Evolutionary conservation across 306 rosid genomes (phyloP).

Genomic region (Mucuna pruriens): DNA sequence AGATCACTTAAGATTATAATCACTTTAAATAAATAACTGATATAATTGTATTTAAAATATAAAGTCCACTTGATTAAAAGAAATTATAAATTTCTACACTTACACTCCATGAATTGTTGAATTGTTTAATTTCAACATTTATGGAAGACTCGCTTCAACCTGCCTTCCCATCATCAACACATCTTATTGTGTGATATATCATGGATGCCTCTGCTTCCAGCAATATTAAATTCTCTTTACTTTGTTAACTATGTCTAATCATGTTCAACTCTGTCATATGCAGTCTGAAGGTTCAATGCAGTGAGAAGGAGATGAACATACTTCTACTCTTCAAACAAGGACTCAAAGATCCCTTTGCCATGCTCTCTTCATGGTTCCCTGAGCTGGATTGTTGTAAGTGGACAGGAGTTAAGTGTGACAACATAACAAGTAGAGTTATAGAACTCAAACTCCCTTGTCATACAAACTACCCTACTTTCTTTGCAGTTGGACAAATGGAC

Average conservation of each 20-base stretch:
- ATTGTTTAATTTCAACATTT: no score
- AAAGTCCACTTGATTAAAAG: no score
- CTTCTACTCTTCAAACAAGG: conserved; percentile 7
- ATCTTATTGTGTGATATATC: no score
- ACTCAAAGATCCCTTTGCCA: not conserved
- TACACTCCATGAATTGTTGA: no score
- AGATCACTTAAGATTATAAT: no score
- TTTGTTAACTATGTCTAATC: not conserved
- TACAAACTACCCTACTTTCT: not conserved
- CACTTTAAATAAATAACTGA: no score
- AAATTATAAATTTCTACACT: no score
- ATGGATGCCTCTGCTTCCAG: not conserved
- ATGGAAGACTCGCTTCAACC: no score
- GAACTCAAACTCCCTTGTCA: not conserved
- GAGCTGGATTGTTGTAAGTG: not conserved
- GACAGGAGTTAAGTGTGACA: not conserved
- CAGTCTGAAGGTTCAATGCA: not conserved
- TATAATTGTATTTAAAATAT: no score
- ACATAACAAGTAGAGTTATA: not conserved
- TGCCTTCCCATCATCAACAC: no score
- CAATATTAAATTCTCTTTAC: not conserved
- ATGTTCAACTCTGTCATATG: not conserved
- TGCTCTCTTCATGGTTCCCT: not conserved
- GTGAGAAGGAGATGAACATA: not conserved
- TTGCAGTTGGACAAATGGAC: not conserved